phyloP scores from a whole-genome alignment of 331 rosid genomes.

The Rosa hybrid region DNA sequence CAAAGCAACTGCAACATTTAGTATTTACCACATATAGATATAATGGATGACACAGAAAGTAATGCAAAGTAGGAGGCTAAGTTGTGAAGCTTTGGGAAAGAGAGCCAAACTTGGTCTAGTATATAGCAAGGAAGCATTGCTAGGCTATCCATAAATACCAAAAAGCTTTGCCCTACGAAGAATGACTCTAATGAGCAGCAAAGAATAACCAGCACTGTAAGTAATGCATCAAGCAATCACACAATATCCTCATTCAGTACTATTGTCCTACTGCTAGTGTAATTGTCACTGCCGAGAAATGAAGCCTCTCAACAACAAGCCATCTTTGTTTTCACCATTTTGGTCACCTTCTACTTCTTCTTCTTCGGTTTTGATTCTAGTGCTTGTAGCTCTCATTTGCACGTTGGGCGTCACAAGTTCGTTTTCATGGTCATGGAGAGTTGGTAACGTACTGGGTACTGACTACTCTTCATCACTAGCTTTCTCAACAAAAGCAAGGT shows the following conservation, averaged over 20 bases:
- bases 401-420: slow-evolving; percentile 1
- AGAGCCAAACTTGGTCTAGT: slow-evolving; percentile 17
- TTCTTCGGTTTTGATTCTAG: slow-evolving; percentile 10
- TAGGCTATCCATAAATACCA: neutral
- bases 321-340: neutral
- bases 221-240: slow-evolving; percentile 21
- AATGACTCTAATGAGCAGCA: slow-evolving; percentile 16
- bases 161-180: slow-evolving; percentile 3
- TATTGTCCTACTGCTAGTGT: neutral
- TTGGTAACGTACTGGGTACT: neutral
- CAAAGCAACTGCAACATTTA: neutral
- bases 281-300: slow-evolving; percentile 13
- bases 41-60: slow-evolving; percentile 4
- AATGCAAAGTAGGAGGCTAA: neutral
- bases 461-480: neutral
- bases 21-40: neutral
- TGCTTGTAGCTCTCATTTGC: slow-evolving; percentile 12
- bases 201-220: slow-evolving; percentile 14
- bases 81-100: slow-evolving; percentile 5
- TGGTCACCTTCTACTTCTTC: slow-evolving; percentile 1
- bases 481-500: neutral
- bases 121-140: slow-evolving; percentile 6
- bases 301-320: slow-evolving; percentile 18
- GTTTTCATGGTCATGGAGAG: slow-evolving; percentile 27
- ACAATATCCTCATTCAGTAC: neutral